Evolutionary conservation across 352 stramenopile genomes (phyloP).

Genomic region (Phytophthora multivora): DNA sequence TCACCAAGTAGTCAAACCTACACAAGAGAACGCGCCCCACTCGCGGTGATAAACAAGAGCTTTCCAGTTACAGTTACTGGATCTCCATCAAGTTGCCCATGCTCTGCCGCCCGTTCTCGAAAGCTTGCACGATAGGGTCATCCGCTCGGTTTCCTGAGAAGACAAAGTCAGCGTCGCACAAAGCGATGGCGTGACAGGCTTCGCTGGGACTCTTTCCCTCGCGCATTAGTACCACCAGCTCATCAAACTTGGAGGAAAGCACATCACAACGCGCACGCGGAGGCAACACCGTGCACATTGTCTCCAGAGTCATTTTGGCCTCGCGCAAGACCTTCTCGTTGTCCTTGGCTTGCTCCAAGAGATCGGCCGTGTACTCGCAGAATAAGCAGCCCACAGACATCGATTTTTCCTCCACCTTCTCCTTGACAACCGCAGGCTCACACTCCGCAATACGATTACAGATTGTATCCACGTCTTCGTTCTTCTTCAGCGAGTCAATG

Average conservation of each 20-base stretch:
- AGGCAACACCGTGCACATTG: constrained; percentile 77
- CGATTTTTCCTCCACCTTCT: constrained; percentile 28
- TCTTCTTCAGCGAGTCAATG: constrained; percentile 54
- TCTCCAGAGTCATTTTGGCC: constrained; percentile 72
- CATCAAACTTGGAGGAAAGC: constrained; percentile 81
- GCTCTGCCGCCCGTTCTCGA: constrained; percentile 34
- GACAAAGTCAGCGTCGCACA: constrained; percentile 59
- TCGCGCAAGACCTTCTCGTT: constrained; percentile 58
- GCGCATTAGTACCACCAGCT: constrained; percentile 58
- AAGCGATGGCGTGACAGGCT: constrained; percentile 56
- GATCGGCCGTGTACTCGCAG: constrained; percentile 78
- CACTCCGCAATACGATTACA: constrained; percentile 58
- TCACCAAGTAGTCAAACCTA: constrained; percentile 18
- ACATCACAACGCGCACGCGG: constrained; percentile 62
- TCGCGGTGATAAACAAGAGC: constrained; percentile 8
- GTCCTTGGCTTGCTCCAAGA: constrained; percentile 52
- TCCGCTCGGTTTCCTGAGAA: constrained; percentile 27
- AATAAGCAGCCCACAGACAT: constrained; percentile 75
- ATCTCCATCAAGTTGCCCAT: constrained; percentile 51
- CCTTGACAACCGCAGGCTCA: constrained; percentile 12
- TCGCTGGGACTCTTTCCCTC: constrained; percentile 64
- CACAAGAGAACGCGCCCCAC: constrained; percentile 13
- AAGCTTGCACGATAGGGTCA: constrained; percentile 27
- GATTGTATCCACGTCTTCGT: constrained; percentile 55
- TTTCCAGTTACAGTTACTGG: constrained; percentile 46